These are phyloP conservation scores for Dictyostelium firmibasis DNA, from an alignment of 78 protist genomes.

Conservation along the genomic window DNA sequence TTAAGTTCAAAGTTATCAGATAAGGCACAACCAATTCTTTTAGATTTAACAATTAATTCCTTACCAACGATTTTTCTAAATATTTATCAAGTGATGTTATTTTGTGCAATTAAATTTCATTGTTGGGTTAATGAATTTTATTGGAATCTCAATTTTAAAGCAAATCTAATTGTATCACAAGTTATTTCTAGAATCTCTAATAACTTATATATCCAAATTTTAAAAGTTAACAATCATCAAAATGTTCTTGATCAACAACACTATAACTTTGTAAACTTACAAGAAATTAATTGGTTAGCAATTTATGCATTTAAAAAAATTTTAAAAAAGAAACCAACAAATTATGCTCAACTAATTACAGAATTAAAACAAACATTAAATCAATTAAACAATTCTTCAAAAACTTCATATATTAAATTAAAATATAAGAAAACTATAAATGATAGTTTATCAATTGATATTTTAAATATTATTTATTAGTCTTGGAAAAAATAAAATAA, in stretches of 20 bases:
- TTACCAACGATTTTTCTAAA: background rate
- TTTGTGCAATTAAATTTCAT: background rate
- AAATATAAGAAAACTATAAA: background rate
- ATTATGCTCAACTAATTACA: background rate
- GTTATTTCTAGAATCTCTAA: background rate
- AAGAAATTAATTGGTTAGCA: slow-evolving; percentile 11
- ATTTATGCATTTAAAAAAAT: background rate
- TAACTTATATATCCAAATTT: background rate
- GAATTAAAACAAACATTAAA: background rate
- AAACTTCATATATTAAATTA: background rate
- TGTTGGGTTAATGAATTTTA: background rate
- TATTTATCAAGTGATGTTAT: background rate
- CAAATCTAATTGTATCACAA: background rate
- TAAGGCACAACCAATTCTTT: background rate
- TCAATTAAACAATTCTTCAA: background rate
- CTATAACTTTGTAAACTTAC: background rate
- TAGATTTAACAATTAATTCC: background rate
- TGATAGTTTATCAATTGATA: slow-evolving; percentile 9
- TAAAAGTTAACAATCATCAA: background rate
- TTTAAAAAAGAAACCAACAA: background rate
- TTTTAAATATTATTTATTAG: slow-evolving; percentile 9
- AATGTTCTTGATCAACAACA: background rate
- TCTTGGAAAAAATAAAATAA: no score
- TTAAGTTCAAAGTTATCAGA: background rate
- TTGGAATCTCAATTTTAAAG: background rate